phyloP scores from a whole-genome alignment of 495 filamentous ascomycete species.

The Penicillium verhagenii region DNA sequence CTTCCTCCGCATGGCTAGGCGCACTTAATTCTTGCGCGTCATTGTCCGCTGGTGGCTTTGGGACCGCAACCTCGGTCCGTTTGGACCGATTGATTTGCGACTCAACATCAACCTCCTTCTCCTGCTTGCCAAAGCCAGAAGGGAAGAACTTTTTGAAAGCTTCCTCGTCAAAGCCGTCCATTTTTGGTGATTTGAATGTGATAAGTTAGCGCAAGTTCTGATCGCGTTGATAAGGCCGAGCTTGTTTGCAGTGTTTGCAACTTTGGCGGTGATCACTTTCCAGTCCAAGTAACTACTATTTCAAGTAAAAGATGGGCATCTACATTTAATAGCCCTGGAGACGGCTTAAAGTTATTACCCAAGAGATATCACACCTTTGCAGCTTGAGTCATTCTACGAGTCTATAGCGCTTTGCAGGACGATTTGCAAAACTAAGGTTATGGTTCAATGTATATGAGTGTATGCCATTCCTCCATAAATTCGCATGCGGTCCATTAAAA shows the following conservation, averaged over 20 bases:
- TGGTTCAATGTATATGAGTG: conserved; percentile 8
- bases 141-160: conserved; percentile 81
- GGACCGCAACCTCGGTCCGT: conserved; percentile 45
- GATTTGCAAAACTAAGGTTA: not conserved
- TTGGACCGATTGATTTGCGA: conserved; percentile 78
- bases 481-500: conserved; percentile 25
- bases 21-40: conserved; percentile 23
- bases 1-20: conserved; percentile 14
- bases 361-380: too few species aligned
- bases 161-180: conserved; percentile 75
- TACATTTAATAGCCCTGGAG: not conserved
- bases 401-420: too few species aligned
- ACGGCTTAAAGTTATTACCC: too few species aligned
- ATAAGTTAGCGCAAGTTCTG: conserved; percentile 7
- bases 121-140: conserved; percentile 81
- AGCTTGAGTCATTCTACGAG: not conserved
- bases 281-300: not conserved
- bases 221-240: conserved; percentile 22
- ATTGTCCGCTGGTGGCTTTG: conserved; percentile 22
- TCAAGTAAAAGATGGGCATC: not conserved
- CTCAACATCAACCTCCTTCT: conserved; percentile 67
- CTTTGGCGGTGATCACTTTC: not conserved
- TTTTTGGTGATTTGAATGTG: conserved; percentile 21
- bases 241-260: conserved; percentile 45
- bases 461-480: conserved; percentile 12